These are phyloP conservation scores for Rhodotorula sp. DNA, from an alignment of 1,284 basidiomycete genomes.

Conservation along the genomic window DNA sequence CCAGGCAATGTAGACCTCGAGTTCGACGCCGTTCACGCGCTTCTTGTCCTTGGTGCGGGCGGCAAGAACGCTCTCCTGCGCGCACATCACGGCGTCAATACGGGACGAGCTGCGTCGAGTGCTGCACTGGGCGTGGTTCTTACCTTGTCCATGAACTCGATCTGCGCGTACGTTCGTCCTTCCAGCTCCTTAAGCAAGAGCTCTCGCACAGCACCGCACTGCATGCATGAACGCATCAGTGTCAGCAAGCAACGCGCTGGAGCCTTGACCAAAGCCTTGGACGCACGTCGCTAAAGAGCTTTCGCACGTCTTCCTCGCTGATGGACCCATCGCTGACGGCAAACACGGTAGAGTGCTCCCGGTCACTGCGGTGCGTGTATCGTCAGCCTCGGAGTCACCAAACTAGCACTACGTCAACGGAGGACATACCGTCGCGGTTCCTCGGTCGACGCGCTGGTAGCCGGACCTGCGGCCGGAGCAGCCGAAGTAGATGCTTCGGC, in stretches of 20 bases:
- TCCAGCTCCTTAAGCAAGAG: conserved; percentile 62
- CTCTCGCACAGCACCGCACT: conserved; percentile 83
- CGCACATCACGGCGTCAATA: too few species aligned
- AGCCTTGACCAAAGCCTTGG: neutral
- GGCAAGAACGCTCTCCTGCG: conserved; percentile 71
- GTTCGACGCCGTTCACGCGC: conserved; percentile 66
- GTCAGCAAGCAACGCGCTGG: neutral
- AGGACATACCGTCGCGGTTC: conserved; percentile 22
- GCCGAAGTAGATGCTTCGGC: neutral
- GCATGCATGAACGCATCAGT: conserved; percentile 7
- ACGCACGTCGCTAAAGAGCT: conserved; percentile 81
- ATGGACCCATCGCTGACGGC: conserved; percentile 65
- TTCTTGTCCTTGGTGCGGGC: conserved; percentile 94
- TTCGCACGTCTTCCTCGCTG: conserved; percentile 64
- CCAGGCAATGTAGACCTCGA: conserved; percentile 81
- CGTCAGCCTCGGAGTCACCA: neutral
- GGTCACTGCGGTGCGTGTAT: conserved; percentile 62
- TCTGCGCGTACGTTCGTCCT: conserved; percentile 65
- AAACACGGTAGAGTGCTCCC: conserved; percentile 90
- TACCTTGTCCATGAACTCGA: conserved; percentile 71
- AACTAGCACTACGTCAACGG: neutral
- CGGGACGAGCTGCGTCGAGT: neutral
- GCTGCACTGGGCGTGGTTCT: conserved; percentile 32
- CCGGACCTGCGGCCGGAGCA: neutral
- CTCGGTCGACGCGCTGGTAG: neutral